Conservation (phyloP, 805 yeast species). For the Kazachstania viticola region DNA sequence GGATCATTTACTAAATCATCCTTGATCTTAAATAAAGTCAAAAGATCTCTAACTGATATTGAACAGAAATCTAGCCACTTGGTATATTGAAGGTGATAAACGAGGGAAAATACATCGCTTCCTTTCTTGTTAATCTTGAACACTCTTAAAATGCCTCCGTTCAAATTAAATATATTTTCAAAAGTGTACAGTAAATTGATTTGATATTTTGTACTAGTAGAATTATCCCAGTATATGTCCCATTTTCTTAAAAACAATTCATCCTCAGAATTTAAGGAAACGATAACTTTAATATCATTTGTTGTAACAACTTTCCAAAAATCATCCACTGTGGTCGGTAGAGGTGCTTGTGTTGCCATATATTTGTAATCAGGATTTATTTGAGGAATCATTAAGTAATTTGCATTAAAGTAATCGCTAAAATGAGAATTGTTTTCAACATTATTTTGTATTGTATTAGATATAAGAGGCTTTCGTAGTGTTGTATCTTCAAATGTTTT, state of each 20-base stretch:
- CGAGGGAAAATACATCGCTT: constrained; percentile 19
- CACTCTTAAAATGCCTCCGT: constrained; percentile 26
- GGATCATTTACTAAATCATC: constrained; percentile 17
- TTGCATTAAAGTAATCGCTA: constrained; percentile 74
- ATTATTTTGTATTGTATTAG: background rate
- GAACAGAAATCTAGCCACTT: constrained; percentile 82
- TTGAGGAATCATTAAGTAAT: constrained; percentile 41
- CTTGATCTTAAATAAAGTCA: constrained; percentile 11
- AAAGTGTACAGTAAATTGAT: constrained; percentile 28
- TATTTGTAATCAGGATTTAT: constrained; percentile 34
- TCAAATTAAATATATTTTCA: constrained; percentile 20
- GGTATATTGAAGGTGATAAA: constrained; percentile 62
- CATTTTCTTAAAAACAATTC: constrained; percentile 76
- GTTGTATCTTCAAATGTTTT: background rate
- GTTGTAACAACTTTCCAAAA: constrained; percentile 79
- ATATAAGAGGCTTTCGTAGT: background rate
- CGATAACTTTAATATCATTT: constrained; percentile 52
- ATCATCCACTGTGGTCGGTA: constrained; percentile 64
- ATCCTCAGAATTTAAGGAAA: constrained; percentile 63
- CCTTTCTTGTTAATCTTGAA: constrained; percentile 12
- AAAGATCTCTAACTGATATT: constrained; percentile 21
- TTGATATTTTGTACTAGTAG: constrained; percentile 13
- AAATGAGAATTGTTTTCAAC: background rate
- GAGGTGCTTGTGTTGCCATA: constrained; percentile 89
- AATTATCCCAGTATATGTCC: constrained; percentile 64